These are phyloP conservation scores for Graphilbum sp. DNA, from an alignment of 2,329 filamentous ascomycete genomes.

Conservation along the genomic window DNA sequence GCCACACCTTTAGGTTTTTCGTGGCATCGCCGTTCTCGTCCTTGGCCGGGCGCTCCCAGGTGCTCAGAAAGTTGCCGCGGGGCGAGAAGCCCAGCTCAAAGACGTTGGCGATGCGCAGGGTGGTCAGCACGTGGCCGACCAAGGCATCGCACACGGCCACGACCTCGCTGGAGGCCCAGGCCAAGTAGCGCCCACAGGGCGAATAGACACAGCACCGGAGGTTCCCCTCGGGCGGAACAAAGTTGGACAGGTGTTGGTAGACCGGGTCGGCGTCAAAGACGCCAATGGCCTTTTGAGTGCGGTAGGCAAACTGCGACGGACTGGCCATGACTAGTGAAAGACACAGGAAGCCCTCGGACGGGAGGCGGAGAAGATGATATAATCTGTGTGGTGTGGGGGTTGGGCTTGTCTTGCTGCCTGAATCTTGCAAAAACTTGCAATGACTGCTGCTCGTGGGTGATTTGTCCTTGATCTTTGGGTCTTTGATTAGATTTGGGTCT, in stretches of 20 bases:
- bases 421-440: no score
- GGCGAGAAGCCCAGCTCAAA: constrained; percentile 94
- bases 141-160: constrained; percentile 76
- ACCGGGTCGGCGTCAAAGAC: constrained; percentile 80
- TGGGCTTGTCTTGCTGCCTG: no score
- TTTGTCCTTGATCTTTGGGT: no score
- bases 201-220: constrained; percentile 92
- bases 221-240: constrained; percentile 79
- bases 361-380: constrained; percentile 6
- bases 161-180: constrained; percentile 77
- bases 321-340: constrained; percentile 90
- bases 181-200: constrained; percentile 88
- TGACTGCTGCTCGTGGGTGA: no score
- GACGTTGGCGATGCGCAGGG: constrained; percentile 64
- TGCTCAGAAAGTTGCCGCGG: constrained; percentile 80
- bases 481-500: no score
- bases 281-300: constrained; percentile 92
- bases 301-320: constrained; percentile 90
- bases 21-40: constrained; percentile 84
- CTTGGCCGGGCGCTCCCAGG: constrained; percentile 87
- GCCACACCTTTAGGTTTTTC: constrained; percentile 97
- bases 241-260: constrained; percentile 73
- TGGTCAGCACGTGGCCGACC: constrained; percentile 56
- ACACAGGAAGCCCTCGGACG: constrained; percentile 50
- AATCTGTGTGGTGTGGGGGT: constrained; percentile 5